Evolutionary conservation across 495 filamentous ascomycete species (phyloP).

Genomic region (Chlorociboria aeruginascens): DNA sequence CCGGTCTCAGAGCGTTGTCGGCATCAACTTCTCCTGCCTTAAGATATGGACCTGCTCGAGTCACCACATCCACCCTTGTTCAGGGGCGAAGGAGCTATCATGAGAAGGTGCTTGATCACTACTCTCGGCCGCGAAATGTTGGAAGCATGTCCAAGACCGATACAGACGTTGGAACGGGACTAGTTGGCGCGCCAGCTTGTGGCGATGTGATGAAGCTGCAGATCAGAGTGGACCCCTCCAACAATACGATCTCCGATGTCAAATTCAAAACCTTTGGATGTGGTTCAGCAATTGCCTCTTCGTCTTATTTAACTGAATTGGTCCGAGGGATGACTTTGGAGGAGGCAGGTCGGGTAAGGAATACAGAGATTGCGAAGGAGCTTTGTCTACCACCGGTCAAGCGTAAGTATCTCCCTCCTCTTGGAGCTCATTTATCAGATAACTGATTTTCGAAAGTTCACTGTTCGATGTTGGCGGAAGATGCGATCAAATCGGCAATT

Average conservation of each 20-base stretch:
- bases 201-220: slow-evolving; percentile 99
- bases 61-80: slow-evolving; percentile 20
- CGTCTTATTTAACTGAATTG: slow-evolving; percentile 82
- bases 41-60: slow-evolving; percentile 21
- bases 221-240: slow-evolving; percentile 86
- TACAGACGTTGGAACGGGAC: slow-evolving; percentile 83
- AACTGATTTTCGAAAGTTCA: slow-evolving; percentile 47
- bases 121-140: slow-evolving; percentile 85
- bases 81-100: slow-evolving; percentile 35
- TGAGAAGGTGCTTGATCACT: slow-evolving; percentile 80
- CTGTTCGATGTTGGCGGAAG: slow-evolving; percentile 98
- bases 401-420: slow-evolving; percentile 39
- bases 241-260: slow-evolving; percentile 84
- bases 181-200: slow-evolving; percentile 72
- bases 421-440: not conserved
- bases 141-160: slow-evolving; percentile 83
- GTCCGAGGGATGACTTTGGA: slow-evolving; percentile 95
- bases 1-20: slow-evolving; percentile 32
- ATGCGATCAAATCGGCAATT: slow-evolving; percentile 99
- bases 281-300: slow-evolving; percentile 86
- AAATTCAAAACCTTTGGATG: slow-evolving; percentile 99
- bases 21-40: slow-evolving; percentile 32
- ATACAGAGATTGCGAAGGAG: slow-evolving; percentile 96
- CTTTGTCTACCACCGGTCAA: slow-evolving; percentile 92
- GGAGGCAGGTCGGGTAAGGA: slow-evolving; percentile 79